phyloP scores from a whole-genome alignment of 1,139 yeast species.

The Suzukiozyma palmioleophila region DNA sequence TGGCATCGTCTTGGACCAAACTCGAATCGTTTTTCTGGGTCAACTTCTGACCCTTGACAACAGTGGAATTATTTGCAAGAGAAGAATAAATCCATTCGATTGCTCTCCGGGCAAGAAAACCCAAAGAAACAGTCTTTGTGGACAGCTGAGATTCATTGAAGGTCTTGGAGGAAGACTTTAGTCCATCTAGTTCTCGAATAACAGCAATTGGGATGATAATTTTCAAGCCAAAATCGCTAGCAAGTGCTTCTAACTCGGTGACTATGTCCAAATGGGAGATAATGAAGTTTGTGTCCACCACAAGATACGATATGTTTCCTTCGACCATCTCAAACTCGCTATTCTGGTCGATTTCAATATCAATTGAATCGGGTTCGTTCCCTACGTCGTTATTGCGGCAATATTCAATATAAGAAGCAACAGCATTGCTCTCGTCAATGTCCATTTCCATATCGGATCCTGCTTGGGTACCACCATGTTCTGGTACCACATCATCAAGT shows the following conservation, averaged over 20 bases:
- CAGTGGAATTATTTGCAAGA: conserved; percentile 47
- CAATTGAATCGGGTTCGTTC: conserved; percentile 12
- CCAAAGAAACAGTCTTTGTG: conserved; percentile 33
- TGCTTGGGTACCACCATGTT: not conserved
- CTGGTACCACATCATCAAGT: conserved; percentile 23
- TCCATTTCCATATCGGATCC: conserved; percentile 49
- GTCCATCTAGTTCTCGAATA: conserved; percentile 73
- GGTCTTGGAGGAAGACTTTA: conserved; percentile 44
- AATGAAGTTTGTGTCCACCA: conserved; percentile 76
- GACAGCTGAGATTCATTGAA: conserved; percentile 8
- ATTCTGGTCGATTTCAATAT: conserved; percentile 8
- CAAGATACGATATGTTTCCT: conserved; percentile 36
- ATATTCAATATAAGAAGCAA: conserved; percentile 31
- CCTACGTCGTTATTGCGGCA: conserved; percentile 16
- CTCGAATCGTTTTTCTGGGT: conserved; percentile 44
- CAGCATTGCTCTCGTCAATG: conserved; percentile 45
- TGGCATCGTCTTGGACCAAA: conserved; percentile 69
- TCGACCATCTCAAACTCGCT: conserved; percentile 10
- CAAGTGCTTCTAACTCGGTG: conserved; percentile 42
- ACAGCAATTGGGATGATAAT: conserved; percentile 70
- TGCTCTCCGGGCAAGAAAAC: conserved; percentile 65
- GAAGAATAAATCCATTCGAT: conserved; percentile 72
- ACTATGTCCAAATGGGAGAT: conserved; percentile 59
- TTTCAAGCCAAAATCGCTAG: conserved; percentile 37
- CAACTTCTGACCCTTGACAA: conserved; percentile 62